A percentile compares a stretch with the other conserved stretches of the same genome.
Evolutionary conservation across 2,329 filamentous ascomycete species (phyloP).

Genomic region (Ilyonectria destructans): DNA sequence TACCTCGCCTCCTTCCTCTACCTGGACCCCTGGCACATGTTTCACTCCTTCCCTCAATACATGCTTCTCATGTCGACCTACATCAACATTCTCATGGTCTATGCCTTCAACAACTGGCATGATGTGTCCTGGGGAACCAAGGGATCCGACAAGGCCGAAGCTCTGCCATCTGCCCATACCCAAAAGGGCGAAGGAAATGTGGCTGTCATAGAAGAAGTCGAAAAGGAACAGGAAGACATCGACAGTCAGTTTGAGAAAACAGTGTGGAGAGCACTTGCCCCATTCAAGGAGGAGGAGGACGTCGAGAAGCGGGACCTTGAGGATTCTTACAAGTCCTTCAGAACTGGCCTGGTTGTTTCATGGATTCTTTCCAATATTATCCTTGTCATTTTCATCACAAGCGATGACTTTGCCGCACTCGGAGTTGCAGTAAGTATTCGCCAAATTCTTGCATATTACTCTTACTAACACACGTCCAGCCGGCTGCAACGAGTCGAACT

Average conservation of each 20-base stretch:
- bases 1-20: constrained; percentile 97
- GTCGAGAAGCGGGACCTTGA: constrained; percentile 88
- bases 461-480: constrained; percentile 58
- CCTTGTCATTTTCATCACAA: constrained; percentile 88
- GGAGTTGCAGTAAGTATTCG: constrained; percentile 73
- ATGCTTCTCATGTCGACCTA: constrained; percentile 93
- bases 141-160: constrained; percentile 93
- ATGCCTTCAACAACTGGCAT: constrained; percentile 99
- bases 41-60: constrained; percentile 95
- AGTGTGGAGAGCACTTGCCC: constrained; percentile 90
- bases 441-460: not conserved
- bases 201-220: constrained; percentile 92
- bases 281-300: constrained; percentile 82
- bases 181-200: constrained; percentile 87
- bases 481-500: constrained; percentile 76
- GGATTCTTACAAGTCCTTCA: constrained; percentile 98
- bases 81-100: constrained; percentile 91
- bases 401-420: constrained; percentile 85
- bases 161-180: constrained; percentile 88
- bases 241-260: constrained; percentile 96
- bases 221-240: constrained; percentile 96
- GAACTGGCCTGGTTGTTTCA: constrained; percentile 89
- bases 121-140: constrained; percentile 99
- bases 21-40: constrained; percentile 99
- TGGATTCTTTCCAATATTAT: constrained; percentile 96